Percentiles rank a stretch among this genome's conserved stretches.
Conservation (phyloP, 176 grass and related monocot species). For the Carex scoparia region DNA sequence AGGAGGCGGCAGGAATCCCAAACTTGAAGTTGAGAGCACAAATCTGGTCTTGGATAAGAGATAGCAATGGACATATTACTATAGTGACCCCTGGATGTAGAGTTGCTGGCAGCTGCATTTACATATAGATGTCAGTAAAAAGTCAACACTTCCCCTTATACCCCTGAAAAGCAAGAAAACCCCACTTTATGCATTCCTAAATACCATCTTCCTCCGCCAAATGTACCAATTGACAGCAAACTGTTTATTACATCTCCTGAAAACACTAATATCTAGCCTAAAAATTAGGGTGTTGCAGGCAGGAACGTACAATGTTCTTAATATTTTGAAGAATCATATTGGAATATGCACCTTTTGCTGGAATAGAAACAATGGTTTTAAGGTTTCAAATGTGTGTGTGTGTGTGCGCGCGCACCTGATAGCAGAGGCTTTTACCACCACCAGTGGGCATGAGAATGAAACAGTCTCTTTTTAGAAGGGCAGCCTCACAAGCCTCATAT, state of each 20-base stretch:
- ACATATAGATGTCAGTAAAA: conserved; percentile 3
- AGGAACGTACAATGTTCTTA: background rate
- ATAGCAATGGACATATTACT: conserved; percentile 73
- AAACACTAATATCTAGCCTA: too few species aligned
- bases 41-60: conserved; percentile 94
- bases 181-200: background rate
- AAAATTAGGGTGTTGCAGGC: background rate
- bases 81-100: conserved; percentile 76
- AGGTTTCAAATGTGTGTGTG: background rate
- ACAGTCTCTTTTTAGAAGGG: conserved; percentile 55
- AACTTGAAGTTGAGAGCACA: conserved; percentile 70
- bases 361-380: background rate
- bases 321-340: background rate
- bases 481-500: conserved; percentile 72
- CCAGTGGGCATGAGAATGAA: conserved; percentile 96
- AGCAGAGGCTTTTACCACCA: conserved; percentile 91
- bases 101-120: conserved; percentile 82
- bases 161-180: background rate
- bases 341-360: background rate
- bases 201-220: background rate
- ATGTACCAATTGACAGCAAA: background rate
- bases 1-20: conserved; percentile 66
- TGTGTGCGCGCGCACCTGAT: conserved; percentile 42
- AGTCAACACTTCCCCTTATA: background rate
- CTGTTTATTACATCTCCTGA: too few species aligned